These are phyloP conservation scores for Myxozyma vanderwaltii DNA, from an alignment of 805 yeast genomes.

Conservation along the genomic window DNA sequence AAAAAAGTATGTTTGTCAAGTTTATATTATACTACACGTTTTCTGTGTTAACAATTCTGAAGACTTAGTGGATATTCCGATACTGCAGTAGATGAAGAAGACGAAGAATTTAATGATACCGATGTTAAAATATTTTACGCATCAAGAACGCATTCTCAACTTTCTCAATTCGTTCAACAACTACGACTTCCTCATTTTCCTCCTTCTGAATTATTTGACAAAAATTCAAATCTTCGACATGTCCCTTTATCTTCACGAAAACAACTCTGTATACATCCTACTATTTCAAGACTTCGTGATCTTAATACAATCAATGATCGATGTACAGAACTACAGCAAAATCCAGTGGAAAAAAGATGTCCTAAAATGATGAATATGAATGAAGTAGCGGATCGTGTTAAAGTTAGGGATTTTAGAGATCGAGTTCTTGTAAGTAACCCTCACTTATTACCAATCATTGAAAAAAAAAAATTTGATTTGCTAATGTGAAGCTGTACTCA, in stretches of 20 bases:
- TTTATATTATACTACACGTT: neutral
- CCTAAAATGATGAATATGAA: slow-evolving; percentile 46
- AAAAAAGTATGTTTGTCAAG: slow-evolving; percentile 37
- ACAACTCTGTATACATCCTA: slow-evolving; percentile 77
- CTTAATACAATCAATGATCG: slow-evolving; percentile 71
- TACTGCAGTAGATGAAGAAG: slow-evolving; percentile 32
- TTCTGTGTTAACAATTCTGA: too few species aligned
- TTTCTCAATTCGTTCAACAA: slow-evolving; percentile 77
- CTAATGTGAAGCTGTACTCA: neutral
- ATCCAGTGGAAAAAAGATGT: slow-evolving; percentile 43
- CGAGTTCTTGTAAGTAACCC: slow-evolving; percentile 44
- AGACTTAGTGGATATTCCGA: slow-evolving; percentile 13
- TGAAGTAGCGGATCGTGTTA: slow-evolving; percentile 41
- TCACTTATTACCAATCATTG: neutral
- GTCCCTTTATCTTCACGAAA: slow-evolving; percentile 79
- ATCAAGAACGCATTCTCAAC: slow-evolving; percentile 89
- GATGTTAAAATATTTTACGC: slow-evolving; percentile 57
- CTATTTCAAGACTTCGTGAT: slow-evolving; percentile 54
- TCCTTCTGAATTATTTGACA: slow-evolving; percentile 49
- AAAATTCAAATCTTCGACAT: slow-evolving; percentile 64
- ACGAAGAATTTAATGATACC: slow-evolving; percentile 18
- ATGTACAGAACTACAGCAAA: slow-evolving; percentile 68
- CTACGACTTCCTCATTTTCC: slow-evolving; percentile 63
- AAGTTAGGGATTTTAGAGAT: slow-evolving; percentile 54
- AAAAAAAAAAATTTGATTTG: too few species aligned